Base-by-base conservation (phyloP, 148 eudicot genomes). In the Camellia granthamiana region DNA sequence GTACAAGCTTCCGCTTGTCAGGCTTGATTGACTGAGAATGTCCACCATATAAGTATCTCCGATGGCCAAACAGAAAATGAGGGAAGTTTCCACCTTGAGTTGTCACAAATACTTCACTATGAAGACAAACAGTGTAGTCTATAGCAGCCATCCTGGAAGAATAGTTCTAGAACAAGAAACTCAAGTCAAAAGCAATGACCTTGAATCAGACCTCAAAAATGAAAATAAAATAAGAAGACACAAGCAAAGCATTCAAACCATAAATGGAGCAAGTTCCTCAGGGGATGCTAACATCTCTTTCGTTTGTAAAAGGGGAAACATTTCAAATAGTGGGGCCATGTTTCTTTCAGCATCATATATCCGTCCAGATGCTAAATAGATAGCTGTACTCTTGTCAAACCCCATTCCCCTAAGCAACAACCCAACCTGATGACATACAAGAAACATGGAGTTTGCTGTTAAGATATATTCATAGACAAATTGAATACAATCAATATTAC, bases 31-130 rank as follows among this genome's bases (percentile, higher is more conserved):
- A 92, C 92, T 94, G 91, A 8, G 99, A 86, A 79, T 96, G 99
- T 70, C 99, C 99, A 83, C 98, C 91, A 83, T 91, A 93, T 79
- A 96, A 62, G 83, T 86, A 93, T 88, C 99, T 91, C 77, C 98
- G 87, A 80, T 96, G 99, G 59, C 99, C 99, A 92, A 92, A 84
- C 74, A 96, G 89, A 84, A 93, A 91, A 66, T 91, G 94, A 74
- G 99, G 99, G 72, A 96, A 96, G 83, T 96, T 96, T 72, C 99
- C 99, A 55, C 99, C 99, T 89, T 96, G 99, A 74, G 99, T 93
- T 55, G 98, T 96, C 74, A 96, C 95, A 87, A 96, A 96, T 46
- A 92, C 99, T 85, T 96, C 99, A 84, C 99, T 96, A 75, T 90
- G 94, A 63, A 96, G 93, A 88, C 98, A 96, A 81, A 96, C 99